phyloP scores from a whole-genome alignment of 2,329 filamentous ascomycete species.

The Volutella citrinella region DNA sequence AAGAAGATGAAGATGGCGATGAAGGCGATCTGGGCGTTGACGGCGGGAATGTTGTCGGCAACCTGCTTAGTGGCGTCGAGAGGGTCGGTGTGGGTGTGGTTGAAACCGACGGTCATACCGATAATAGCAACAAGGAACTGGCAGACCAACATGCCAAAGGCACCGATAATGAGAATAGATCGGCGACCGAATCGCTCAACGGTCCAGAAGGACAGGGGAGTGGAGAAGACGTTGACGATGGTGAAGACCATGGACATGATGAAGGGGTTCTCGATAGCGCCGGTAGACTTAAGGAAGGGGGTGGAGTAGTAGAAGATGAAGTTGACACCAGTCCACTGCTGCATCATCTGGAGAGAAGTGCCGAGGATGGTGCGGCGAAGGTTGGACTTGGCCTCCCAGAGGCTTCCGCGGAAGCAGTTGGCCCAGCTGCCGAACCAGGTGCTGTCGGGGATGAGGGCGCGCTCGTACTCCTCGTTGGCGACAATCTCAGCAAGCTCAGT shows the following conservation, averaged over 20 bases:
- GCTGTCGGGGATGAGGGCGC: conserved; percentile 60
- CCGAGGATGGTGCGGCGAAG: conserved; percentile 69
- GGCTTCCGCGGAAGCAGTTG: conserved; percentile 63
- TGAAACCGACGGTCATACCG: conserved; percentile 59
- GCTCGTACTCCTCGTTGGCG: conserved; percentile 86
- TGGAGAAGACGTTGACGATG: conserved; percentile 82
- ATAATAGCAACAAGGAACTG: conserved; percentile 84
- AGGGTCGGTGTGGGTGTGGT: conserved; percentile 46
- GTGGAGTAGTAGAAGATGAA: conserved; percentile 90
- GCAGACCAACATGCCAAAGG: conserved; percentile 78
- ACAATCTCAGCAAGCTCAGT: conserved; percentile 80
- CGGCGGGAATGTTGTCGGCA: conserved; percentile 54
- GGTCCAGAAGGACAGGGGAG: conserved; percentile 82
- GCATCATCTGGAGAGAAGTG: conserved; percentile 76
- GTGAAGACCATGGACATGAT: conserved; percentile 83
- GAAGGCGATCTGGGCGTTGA: conserved; percentile 76
- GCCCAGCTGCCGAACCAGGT: conserved; percentile 68
- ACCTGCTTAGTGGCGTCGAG: conserved; percentile 35
- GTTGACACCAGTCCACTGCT: conserved; percentile 80
- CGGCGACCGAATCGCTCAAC: conserved; percentile 82
- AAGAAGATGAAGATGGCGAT: conserved; percentile 92
- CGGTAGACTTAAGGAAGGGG: conserved; percentile 76
- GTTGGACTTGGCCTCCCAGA: conserved; percentile 62
- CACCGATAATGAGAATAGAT: conserved; percentile 74
- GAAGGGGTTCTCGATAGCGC: conserved; percentile 75